phyloP scores from a whole-genome alignment of 768 basidiomycete genomes.

The Mycena venus region DNA sequence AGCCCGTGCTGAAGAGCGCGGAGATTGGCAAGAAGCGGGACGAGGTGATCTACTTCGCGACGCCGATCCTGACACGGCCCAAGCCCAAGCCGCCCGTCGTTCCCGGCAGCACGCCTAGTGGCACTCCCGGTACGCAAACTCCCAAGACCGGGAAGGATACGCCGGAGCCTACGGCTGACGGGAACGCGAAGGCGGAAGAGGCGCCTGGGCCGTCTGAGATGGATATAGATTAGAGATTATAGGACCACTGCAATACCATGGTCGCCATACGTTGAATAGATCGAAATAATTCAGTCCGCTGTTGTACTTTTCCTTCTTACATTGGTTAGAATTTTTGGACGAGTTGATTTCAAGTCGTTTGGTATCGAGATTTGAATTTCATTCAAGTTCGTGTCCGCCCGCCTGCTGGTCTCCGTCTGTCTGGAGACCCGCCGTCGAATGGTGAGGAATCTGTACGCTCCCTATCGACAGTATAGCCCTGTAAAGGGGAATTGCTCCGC shows the following conservation, averaged over 20 bases:
- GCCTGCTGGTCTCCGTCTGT: too few relatives aligned
- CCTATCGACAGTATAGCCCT: too few relatives aligned
- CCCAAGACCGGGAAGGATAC: constrained; percentile 76
- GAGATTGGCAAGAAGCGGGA: constrained; percentile 94
- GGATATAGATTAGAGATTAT: constrained; percentile 80
- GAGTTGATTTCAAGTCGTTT: too few relatives aligned
- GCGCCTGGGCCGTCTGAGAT: constrained; percentile 77
- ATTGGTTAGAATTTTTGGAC: not conserved
- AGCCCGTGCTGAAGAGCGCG: constrained; percentile 83
- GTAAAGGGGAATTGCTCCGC: not conserved
- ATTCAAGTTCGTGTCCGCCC: too few relatives aligned
- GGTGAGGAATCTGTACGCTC: too few relatives aligned
- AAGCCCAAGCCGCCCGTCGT: constrained; percentile 87
- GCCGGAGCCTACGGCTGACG: constrained; percentile 54
- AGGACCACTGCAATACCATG: constrained; percentile 16
- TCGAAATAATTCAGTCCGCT: constrained; percentile 27
- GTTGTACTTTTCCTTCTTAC: constrained; percentile 19
- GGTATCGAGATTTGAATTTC: too few relatives aligned
- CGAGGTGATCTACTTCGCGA: constrained; percentile 90
- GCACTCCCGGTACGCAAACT: constrained; percentile 81
- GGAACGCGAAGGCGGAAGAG: constrained; percentile 46
- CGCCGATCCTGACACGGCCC: constrained; percentile 90
- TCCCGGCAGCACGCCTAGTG: constrained; percentile 66
- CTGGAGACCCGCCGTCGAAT: too few relatives aligned
- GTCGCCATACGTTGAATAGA: constrained; percentile 22